Base-by-base conservation (phyloP, 257 asterid genomes). In the Nicotiana attenuata region DNA sequence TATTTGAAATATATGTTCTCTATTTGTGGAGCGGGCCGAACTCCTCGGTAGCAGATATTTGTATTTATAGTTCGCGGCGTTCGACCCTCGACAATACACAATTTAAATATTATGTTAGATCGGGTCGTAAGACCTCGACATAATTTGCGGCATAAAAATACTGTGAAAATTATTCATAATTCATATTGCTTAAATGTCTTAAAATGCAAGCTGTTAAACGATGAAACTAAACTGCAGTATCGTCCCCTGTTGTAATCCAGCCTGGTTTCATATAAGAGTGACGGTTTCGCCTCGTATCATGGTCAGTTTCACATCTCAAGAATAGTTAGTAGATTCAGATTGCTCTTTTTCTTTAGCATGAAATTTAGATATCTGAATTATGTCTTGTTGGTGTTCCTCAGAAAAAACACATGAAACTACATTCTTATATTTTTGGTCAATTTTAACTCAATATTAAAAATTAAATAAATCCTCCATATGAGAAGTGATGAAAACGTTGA, bases 191-290 rank as follows among this genome's bases (percentile, higher is more conserved):
- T n/a, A n/a, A n/a, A n/a, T n/a, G n/a, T n/a, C n/a, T n/a, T n/a
- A n/a, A n/a, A n/a, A n/a, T n/a, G n/a, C n/a, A n/a, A n/a, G n/a
- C n/a, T n/a, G n/a, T n/a, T n/a, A n/a, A n/a, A n/a, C n/a, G n/a
- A n/a, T n/a, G n/a, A n/a, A n/a, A n/a, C n/a, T n/a, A n/a, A n/a
- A 77, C 85, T 50, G 88, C 86, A 83, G 89, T 79, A 60, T 81
- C 92, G 77, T 86, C 98, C 76, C 90, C 88, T 24, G 81, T 92
- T 63, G 87, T 87, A 71, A 82, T 87, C 83, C 92, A 88, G 76
- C 85, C 91, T 29, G 88, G 91, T 78, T 86, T 83, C 91, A 50
- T 91, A 85, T 84, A 83, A 87, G 88, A 89, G 83, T 19, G 94
- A 85, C 9, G 88, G 86, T 33, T 82, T 75, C 83, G 78, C 84